Evolutionary conservation across 768 basidiomycete species (phyloP), one percentile per base, ranked within the genome.

Genomic region (Podaxis rugospora): DNA sequence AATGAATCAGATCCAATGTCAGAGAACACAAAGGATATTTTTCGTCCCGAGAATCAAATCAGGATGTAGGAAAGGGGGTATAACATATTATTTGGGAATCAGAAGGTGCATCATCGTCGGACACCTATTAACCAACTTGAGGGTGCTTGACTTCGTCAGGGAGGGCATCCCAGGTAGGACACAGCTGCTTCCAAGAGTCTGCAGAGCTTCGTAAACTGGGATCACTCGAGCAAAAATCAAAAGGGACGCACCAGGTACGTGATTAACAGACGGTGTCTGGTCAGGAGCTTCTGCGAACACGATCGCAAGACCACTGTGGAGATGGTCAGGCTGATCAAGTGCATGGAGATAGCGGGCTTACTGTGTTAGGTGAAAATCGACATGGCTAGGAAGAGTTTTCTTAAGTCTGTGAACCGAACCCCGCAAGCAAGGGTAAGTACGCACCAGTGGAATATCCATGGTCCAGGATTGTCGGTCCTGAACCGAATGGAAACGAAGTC

Each of bases 401-500:
- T 3, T 49, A 2, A 32, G 40, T 55, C n/a, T 4, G 14, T 16
- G 18, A 7, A n/a, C 6, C 14, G 5, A 13, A 16, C 35, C 14
- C 13, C 18, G 11, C 27, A 27, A 36, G 18, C 49, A 10, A 4
- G 52, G 14, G 44, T 13, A 1, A 46, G 55, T 64, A 60, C 59
- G 13, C 46, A 65, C 75, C 75, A 79, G 50, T 80, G 80, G 58
- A 82, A 67, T 62, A 83, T 74, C 80, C 84, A 87, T 6, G 83
- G 83, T 3, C 88, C 89, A 1, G 87, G 71, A 70, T 90, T 90
- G 66, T 91, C 83, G 0, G 88, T 87, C 28, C 70, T 71, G 74
- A 88, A 90, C 4, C 88, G 81, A 46, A 92, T 74, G 0, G 82
- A 83, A 23, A 81, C 79, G 21, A 76, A 76, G 59, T 80, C 80